These are phyloP conservation scores for Chenopodium formosanum DNA, from an alignment of 148 eudicot genomes.

Conservation along the genomic window DNA sequence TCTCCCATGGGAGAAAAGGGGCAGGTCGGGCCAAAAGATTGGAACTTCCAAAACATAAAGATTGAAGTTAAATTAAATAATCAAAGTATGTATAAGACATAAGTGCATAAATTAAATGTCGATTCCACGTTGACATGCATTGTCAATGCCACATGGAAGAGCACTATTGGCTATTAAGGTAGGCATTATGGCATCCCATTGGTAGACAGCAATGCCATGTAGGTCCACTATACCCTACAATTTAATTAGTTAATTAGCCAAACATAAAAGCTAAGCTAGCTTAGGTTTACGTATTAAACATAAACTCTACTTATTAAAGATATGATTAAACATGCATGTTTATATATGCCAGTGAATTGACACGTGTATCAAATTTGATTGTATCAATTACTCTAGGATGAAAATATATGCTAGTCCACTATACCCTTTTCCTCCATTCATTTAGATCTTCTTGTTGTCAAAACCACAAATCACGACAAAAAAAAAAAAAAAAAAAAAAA, in stretches of 20 bases:
- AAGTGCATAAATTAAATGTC: background rate
- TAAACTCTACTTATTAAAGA: background rate
- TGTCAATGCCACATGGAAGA: constrained; percentile 15
- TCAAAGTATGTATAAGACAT: background rate
- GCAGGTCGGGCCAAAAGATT: background rate
- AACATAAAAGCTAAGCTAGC: background rate
- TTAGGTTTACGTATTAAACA: background rate
- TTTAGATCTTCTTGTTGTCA: too few relatives aligned
- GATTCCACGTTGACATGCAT: constrained; percentile 8
- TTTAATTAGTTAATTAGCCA: background rate
- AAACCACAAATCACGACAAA: too few relatives aligned
- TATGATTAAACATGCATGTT: constrained; percentile 7
- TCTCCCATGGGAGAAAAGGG: too few relatives aligned
- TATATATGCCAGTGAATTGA: background rate
- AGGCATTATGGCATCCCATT: constrained; percentile 25
- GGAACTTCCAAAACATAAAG: background rate
- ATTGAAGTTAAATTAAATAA: background rate
- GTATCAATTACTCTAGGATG: too few relatives aligned
- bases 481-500: background rate
- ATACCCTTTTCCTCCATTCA: too few relatives aligned
- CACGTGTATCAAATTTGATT: background rate
- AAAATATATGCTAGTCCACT: too few relatives aligned
- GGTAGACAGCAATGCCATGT: constrained; percentile 18
- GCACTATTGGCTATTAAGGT: constrained; percentile 5
- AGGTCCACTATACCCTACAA: background rate